Evolutionary conservation across 345 rosid species (phyloP).

Genomic region (Turritis glabra): DNA sequence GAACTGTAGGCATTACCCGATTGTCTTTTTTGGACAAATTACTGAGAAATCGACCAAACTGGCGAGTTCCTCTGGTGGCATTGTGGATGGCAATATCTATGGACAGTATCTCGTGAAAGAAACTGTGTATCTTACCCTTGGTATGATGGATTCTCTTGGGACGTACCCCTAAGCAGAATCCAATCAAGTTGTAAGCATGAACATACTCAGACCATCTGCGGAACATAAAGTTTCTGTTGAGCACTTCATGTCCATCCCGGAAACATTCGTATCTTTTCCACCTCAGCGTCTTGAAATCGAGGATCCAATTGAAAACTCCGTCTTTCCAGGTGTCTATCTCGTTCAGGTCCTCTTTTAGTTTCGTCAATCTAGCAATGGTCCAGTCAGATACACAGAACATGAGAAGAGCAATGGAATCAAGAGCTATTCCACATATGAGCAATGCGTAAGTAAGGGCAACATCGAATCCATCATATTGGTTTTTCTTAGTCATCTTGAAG

Average conservation of each 20-base stretch:
- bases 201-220: conserved; percentile 63
- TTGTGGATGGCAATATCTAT: neutral
- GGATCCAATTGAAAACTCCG: conserved; percentile 19
- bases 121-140: conserved; percentile 23
- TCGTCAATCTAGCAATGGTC: conserved; percentile 40
- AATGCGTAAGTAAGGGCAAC: conserved; percentile 55
- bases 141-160: conserved; percentile 36
- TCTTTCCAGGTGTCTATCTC: conserved; percentile 11
- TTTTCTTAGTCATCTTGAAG: conserved; percentile 32
- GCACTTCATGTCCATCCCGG: conserved; percentile 16
- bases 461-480: conserved; percentile 40
- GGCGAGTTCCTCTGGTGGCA: neutral
- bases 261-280: conserved; percentile 12
- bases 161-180: conserved; percentile 46
- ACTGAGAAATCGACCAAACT: neutral
- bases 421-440: conserved; percentile 56
- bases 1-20: neutral
- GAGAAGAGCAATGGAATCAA: conserved; percentile 49
- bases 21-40: neutral
- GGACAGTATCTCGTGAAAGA: neutral
- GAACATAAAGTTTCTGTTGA: conserved; percentile 36
- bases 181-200: conserved; percentile 50
- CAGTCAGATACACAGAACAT: conserved; percentile 64
- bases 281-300: conserved; percentile 26
- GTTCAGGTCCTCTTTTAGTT: conserved; percentile 15